Conservation (phyloP, 306 rosid species). For the Psophocarpus tetragonolobus region DNA sequence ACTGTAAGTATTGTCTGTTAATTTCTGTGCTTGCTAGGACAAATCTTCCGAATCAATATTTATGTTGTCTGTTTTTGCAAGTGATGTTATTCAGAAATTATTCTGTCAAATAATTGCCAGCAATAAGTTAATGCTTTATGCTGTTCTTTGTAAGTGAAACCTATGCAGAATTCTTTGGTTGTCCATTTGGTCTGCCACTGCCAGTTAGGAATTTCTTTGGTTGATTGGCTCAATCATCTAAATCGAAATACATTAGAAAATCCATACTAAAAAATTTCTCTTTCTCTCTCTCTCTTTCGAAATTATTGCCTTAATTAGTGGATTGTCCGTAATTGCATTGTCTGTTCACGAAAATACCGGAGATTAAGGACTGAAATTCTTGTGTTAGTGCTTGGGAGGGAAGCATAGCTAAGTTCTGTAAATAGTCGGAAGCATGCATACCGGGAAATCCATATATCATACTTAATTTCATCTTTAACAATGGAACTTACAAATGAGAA, state of each 20-base stretch:
- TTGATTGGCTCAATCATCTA: neutral
- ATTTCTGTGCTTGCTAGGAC: neutral
- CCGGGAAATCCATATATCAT: conserved; percentile 30
- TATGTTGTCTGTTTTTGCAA: neutral
- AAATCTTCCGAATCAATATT: conserved; percentile 2
- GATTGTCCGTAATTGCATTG: neutral
- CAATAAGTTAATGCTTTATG: neutral
- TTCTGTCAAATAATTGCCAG: neutral
- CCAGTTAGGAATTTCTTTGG: neutral
- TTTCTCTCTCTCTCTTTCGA: neutral
- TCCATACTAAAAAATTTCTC: neutral
- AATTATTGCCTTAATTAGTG: neutral
- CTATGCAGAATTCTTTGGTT: neutral
- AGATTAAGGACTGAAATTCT: neutral
- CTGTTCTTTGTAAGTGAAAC: conserved; percentile 13
- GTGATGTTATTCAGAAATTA: conserved; percentile 9
- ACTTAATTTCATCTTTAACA: conserved; percentile 35
- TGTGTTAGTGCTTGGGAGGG: neutral
- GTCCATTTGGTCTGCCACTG: neutral
- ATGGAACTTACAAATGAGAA: conserved; percentile 52
- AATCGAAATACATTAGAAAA: neutral
- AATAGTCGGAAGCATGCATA: neutral
- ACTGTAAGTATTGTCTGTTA: neutral
- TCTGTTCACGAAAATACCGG: neutral
- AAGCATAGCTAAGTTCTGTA: neutral